Conservation (phyloP, 345 rosid species). For the Citrus medica region DNA sequence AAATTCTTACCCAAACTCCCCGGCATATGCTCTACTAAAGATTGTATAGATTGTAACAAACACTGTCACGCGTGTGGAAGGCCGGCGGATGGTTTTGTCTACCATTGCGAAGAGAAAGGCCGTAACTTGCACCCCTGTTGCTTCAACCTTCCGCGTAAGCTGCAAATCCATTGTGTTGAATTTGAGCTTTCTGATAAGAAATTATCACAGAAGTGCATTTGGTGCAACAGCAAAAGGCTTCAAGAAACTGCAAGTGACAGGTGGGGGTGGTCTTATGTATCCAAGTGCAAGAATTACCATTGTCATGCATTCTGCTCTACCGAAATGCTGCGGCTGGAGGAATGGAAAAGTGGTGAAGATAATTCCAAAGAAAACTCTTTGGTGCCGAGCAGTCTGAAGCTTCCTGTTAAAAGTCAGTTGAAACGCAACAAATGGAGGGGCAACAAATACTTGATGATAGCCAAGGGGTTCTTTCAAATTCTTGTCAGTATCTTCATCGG, state of each 20-base stretch:
- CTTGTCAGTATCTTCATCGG: neutral
- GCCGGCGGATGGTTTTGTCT: neutral
- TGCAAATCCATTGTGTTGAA: neutral
- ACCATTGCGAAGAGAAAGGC: neutral
- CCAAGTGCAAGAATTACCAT: neutral
- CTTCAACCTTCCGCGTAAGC: neutral
- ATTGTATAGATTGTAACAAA: neutral
- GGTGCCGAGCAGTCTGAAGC: neutral
- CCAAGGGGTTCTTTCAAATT: neutral
- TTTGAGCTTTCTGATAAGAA: neutral
- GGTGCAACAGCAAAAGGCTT: neutral
- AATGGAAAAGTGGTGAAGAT: neutral
- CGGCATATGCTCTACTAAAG: neutral
- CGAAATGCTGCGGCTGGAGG: neutral
- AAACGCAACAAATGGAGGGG: neutral
- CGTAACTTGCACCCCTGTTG: constrained; percentile 9
- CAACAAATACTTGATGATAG: neutral
- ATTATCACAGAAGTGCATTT: neutral
- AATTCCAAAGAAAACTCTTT: neutral
- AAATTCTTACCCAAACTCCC: neutral
- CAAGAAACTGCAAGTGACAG: neutral
- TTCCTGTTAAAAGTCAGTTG: neutral
- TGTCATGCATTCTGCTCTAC: constrained; percentile 4
- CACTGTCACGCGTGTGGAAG: neutral
- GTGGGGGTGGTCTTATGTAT: constrained; percentile 11